A percentile compares a stretch with the other conserved stretches of the same genome.
These are phyloP conservation scores for Suhomyces chickasaworum DNA, from an alignment of 1,139 yeast genomes.

Conservation along the genomic window DNA sequence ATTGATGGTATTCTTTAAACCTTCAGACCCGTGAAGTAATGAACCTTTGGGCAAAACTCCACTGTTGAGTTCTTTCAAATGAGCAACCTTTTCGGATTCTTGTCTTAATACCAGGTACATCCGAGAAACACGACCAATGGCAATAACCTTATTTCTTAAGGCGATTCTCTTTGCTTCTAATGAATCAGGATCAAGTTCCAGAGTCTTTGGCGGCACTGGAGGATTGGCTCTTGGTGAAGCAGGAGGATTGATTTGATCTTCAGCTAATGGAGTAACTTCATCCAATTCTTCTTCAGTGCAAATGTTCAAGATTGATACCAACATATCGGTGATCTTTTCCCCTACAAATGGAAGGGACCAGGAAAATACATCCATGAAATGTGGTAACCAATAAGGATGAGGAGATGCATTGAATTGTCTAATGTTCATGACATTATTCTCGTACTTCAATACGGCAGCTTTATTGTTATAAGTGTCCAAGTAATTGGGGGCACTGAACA, in stretches of 20 bases:
- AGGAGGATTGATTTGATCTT: constrained; percentile 18
- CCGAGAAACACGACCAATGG: constrained; percentile 91
- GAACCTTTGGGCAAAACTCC: constrained; percentile 83
- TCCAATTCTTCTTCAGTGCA: constrained; percentile 95
- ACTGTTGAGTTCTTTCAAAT: constrained; percentile 69
- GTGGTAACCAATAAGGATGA: constrained; percentile 97
- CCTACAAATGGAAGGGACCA: constrained; percentile 99
- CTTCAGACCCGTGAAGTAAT: constrained; percentile 78
- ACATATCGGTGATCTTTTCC: constrained; percentile 93
- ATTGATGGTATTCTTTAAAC: constrained; percentile 66
- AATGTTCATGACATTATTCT: constrained; percentile 89
- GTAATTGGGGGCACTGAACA: constrained; percentile 96
- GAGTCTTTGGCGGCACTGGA: constrained; percentile 11
- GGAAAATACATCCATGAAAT: constrained; percentile 95
- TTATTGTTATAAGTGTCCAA: constrained; percentile 91
- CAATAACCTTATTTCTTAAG: constrained; percentile 84
- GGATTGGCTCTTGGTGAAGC: constrained; percentile 7
- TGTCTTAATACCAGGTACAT: constrained; percentile 90
- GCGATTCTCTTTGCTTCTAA: constrained; percentile 58
- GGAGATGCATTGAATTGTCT: constrained; percentile 92
- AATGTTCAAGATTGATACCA: constrained; percentile 84
- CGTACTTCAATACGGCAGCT: constrained; percentile 93
- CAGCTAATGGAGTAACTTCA: constrained; percentile 59
- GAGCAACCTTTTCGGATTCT: constrained; percentile 86
- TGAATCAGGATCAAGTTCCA: constrained; percentile 8